Percentiles rank a stretch among this genome's conserved stretches.
phyloP scores from a whole-genome alignment of 2,329 filamentous ascomycete genomes.

The Calonectria hawksworthii region DNA sequence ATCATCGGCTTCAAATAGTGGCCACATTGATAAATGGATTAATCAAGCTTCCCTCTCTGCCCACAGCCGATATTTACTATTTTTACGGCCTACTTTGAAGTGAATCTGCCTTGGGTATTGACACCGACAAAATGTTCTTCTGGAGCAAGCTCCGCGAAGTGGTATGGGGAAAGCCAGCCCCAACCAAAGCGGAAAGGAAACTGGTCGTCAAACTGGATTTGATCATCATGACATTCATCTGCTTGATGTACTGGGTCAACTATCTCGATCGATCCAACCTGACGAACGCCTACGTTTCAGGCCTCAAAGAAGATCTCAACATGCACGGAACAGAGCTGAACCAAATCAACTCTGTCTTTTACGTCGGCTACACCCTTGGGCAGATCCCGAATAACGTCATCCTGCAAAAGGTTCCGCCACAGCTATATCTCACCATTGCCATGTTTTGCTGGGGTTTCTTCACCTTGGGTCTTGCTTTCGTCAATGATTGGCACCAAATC shows the following conservation, averaged over 20 bases:
- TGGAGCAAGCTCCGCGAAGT: constrained; percentile 22
- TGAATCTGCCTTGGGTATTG: not conserved
- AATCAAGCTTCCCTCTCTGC: not conserved
- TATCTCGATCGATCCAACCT: constrained; percentile 33
- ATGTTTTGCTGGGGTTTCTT: constrained; percentile 72
- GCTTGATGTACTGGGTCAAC: constrained; percentile 21
- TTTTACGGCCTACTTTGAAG: not conserved
- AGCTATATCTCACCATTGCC: constrained; percentile 68
- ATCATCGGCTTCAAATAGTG: not conserved
- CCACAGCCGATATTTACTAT: not conserved
- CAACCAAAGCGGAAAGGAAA: constrained; percentile 13
- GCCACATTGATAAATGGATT: not conserved
- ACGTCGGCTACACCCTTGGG: constrained; percentile 55
- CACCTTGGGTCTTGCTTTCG: constrained; percentile 50
- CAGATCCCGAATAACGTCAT: constrained; percentile 71
- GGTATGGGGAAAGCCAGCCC: constrained; percentile 27
- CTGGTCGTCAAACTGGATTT: constrained; percentile 20
- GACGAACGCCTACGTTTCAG: constrained; percentile 50
- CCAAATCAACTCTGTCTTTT: not conserved
- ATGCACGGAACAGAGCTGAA: constrained; percentile 43
- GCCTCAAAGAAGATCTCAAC: constrained; percentile 50
- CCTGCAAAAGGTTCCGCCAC: constrained; percentile 68
- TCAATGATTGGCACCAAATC: constrained; percentile 17
- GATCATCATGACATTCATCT: constrained; percentile 4
- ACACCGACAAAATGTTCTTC: not conserved